Evolutionary conservation across 2,329 filamentous ascomycete species (phyloP), one percentile per base, ranked within the genome.

Genomic region (Alternaria rosae): DNA sequence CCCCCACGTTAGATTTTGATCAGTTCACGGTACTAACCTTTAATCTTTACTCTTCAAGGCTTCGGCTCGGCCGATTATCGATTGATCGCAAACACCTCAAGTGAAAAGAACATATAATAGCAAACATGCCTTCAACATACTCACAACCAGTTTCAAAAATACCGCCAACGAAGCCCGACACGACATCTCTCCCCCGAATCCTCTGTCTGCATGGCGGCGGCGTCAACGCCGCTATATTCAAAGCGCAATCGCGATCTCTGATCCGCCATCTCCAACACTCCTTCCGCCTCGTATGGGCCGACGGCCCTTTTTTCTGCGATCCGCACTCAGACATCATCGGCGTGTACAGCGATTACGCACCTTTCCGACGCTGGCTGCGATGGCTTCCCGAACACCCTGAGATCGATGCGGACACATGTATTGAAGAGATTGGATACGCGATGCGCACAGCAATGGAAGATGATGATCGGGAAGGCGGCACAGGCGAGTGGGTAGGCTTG

Each of bases 181-280:
- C 75, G 23, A 70, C 44, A 13, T 47, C 56, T 11, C 73, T 83
- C 42, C 91, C 91, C 4, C 89, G 91, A 61, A 88, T 94, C 68
- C 88, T 94, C 69, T 93, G 91, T 79, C 87, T 94, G n/a, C 91
- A 94, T 78, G 91, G 91, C 75, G 91, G 91, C 70, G 91, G 91
- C 63, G 88, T 89, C 66, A 93, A 91, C 72, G 88, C 85, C n/a
- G 75, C 83, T 42, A 87, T 93, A 76, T 93, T 93, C 81, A 82
- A 85, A 63, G 77, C 85, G 11, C 91, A 94, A 80, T 87, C 88
- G 68, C 90, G 91, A 64, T 81, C 81, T 6, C 77, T 88, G 7
- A 80, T 82, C 55, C 73, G 76, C 48, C 73, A 80, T 56, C 85
- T 93, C 0, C 75, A 79, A 45, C 76, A 84, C 7, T 78, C 84